Evolutionary conservation across 176 grass and related monocot genomes (phyloP), one percentile per base, ranked within the genome.

Genomic region (Olyra latifolia): DNA sequence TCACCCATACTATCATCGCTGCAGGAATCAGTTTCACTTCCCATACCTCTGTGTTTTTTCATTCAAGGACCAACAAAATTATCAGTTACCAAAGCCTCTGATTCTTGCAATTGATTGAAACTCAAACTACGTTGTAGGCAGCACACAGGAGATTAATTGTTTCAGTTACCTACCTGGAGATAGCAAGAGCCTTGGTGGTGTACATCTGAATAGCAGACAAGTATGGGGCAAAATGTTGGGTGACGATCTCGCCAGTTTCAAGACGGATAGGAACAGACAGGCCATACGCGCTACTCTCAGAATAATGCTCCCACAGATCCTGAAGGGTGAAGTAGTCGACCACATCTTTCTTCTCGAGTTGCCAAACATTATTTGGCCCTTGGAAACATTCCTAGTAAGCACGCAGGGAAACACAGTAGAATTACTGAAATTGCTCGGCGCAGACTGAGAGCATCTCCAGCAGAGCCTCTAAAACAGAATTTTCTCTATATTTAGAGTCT

Each of bases 181-280:
- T 22, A 10, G n/a, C 39, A 69, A 47, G 68, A 46, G 86, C 22
- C 72, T 81, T 94, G 46, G 40, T 87, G 27, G 89, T 91, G 71
- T 94, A 94, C 20, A 94, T 79, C 81, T 94, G 92, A 73, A 94
- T 60, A 16, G 92, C 89, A 10, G 92, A 94, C 45, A 94, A 60
- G 72, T 89, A 91, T 2, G 89, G 89, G n/a, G 80, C 84, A 54
- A 85, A 94, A 59, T 94, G 88, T 46, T 89, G 84, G 10, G 86
- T 88, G 47, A 87, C 61, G 22, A 44, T 62, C 7, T 84, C 41
- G 29, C 71, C 67, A 2, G 35, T 77, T 43, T 73, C 59, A 17
- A 80, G 38, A 58, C 52, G 64, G 35, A 89, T 29, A 5, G 89
- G 89, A 29, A 94, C 92, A 16, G 46, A 57, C 20, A 89, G 76